Percentiles rank a stretch among this genome's conserved stretches.
phyloP scores from a whole-genome alignment of 2,329 filamentous ascomycete genomes.

The Sphaerulina populicola region DNA sequence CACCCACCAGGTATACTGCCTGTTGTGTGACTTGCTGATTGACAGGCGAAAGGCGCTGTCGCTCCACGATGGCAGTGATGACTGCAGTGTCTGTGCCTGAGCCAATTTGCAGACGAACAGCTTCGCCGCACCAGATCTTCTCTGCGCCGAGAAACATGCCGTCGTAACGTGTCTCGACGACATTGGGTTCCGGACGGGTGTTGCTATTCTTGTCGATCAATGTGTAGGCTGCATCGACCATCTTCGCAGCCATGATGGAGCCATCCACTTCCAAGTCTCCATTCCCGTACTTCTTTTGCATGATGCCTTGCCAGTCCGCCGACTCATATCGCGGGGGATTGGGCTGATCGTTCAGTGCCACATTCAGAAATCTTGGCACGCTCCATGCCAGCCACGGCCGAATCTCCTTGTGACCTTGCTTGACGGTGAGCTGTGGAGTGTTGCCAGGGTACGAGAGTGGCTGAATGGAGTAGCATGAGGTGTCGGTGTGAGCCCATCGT shows the following conservation, averaged over 20 bases:
- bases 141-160: slow-evolving; percentile 52
- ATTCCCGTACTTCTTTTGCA: slow-evolving; percentile 38
- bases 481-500: slow-evolving; percentile 32
- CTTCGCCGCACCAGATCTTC: slow-evolving; percentile 53
- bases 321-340: slow-evolving; percentile 39
- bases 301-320: slow-evolving; percentile 44
- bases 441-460: slow-evolving; percentile 37
- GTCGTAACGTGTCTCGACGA: slow-evolving; percentile 42
- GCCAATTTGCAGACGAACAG: slow-evolving; percentile 45
- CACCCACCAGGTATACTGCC: slow-evolving; percentile 40
- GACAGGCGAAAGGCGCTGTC: slow-evolving; percentile 22
- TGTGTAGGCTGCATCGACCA: slow-evolving; percentile 49
- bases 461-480: slow-evolving; percentile 29
- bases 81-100: slow-evolving; percentile 44
- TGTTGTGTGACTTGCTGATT: slow-evolving; percentile 20
- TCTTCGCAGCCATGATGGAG: slow-evolving; percentile 50
- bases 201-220: slow-evolving; percentile 44
- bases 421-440: slow-evolving; percentile 33
- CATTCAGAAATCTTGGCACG: slow-evolving; percentile 45
- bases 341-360: slow-evolving; percentile 36
- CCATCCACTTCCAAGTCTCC: slow-evolving; percentile 49
- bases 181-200: slow-evolving; percentile 31
- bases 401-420: slow-evolving; percentile 39
- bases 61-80: slow-evolving; percentile 39
- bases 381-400: slow-evolving; percentile 54